Evolutionary conservation across 192 early-diverging fungal species (phyloP).

Genomic region (Rhizoclosmatium sp.): DNA sequence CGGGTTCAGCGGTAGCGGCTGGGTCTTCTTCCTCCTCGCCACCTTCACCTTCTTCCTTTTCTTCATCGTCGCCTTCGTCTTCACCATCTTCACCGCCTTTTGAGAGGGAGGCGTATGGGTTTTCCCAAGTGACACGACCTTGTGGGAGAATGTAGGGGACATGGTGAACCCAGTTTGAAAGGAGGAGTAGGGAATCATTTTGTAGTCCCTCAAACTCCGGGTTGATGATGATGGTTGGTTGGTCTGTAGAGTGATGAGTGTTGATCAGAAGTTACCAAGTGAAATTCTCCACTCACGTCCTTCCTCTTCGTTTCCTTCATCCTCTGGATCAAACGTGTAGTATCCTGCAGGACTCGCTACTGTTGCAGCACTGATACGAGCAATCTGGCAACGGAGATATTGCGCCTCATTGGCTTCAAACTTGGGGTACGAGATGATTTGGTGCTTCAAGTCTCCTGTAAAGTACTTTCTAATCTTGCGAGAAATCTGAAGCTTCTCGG

Average conservation of each 20-base stretch:
- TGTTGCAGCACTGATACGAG: slow-evolving; percentile 62
- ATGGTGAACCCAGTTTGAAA: slow-evolving; percentile 70
- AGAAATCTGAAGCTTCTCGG: slow-evolving; percentile 61
- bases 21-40: slow-evolving; percentile 43
- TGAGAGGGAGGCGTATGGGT: slow-evolving; percentile 44
- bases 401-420: slow-evolving; percentile 66
- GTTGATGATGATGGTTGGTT: slow-evolving; percentile 63
- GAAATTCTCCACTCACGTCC: slow-evolving; percentile 36
- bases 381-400: slow-evolving; percentile 70
- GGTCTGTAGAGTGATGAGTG: slow-evolving; percentile 35
- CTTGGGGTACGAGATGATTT: slow-evolving; percentile 62
- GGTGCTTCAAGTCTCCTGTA: slow-evolving; percentile 57
- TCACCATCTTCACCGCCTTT: slow-evolving; percentile 43
- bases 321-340: slow-evolving; percentile 69
- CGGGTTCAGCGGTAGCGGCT: slow-evolving; percentile 53
- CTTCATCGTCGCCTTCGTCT: slow-evolving; percentile 43
- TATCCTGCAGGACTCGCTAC: slow-evolving; percentile 66
- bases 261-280: not conserved
- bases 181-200: slow-evolving; percentile 54
- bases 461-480: slow-evolving; percentile 63
- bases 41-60: slow-evolving; percentile 45
- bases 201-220: slow-evolving; percentile 61
- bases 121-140: slow-evolving; percentile 64
- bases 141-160: slow-evolving; percentile 70
- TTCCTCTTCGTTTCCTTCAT: slow-evolving; percentile 56